These are phyloP conservation scores for Symmetrospora coprosmae DNA, from an alignment of 768 basidiomycete genomes.

Conservation along the genomic window DNA sequence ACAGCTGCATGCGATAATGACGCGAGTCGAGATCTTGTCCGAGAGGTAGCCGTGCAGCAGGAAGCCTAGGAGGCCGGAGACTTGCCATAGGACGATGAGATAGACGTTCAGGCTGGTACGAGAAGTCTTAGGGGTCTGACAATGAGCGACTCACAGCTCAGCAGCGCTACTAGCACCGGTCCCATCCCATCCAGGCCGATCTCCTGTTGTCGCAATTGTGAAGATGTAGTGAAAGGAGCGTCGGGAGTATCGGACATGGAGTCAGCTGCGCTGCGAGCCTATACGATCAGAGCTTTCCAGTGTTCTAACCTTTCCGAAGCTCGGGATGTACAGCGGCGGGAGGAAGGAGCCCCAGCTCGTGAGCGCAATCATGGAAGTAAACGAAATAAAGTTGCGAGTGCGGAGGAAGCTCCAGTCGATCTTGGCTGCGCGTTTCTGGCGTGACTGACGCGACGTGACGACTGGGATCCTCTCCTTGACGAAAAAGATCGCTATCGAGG, in stretches of 20 bases:
- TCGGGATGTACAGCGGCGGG: background rate
- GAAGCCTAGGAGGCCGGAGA: no score
- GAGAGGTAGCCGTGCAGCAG: slow-evolving; percentile 1
- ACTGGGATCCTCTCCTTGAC: slow-evolving; percentile 1
- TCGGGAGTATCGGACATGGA: background rate
- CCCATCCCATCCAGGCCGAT: background rate
- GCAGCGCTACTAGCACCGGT: background rate
- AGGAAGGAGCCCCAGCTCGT: background rate
- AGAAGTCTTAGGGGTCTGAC: no score
- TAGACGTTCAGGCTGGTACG: no score
- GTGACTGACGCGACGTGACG: background rate
- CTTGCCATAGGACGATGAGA: no score
- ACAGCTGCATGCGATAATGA: background rate
- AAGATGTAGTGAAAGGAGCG: background rate
- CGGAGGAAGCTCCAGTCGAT: background rate
- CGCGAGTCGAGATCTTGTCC: background rate
- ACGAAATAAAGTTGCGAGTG: background rate
- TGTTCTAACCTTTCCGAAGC: background rate
- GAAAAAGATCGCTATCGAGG: background rate
- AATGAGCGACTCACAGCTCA: background rate
- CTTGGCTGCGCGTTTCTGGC: background rate
- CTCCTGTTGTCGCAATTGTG: background rate
- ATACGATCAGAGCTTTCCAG: background rate
- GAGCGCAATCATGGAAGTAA: background rate
- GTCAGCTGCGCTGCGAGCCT: background rate